Evolutionary conservation across 805 yeast genomes (phyloP), one percentile per base, ranked within the genome.

Genomic region (Tetrapisispora nanseiensis): DNA sequence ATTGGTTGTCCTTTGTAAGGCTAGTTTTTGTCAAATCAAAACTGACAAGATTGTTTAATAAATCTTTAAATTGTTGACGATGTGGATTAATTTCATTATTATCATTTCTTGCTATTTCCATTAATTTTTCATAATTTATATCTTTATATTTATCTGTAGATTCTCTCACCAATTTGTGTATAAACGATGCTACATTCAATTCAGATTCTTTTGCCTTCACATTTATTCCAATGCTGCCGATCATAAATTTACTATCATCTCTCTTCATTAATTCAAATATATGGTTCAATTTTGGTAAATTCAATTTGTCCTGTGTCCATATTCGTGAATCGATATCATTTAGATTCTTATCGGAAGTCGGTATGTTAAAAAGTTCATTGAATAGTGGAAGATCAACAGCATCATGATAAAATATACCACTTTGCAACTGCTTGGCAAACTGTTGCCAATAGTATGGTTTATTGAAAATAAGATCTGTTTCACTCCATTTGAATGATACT

Each of bases 141-240:
- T 52, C 48, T 21, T 46, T 45, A 37, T 56, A 57, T 49, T 49
- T 49, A 28, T 44, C 47, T 16, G 40, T 42, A 6, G 59, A 50
- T 16, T 56, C 61, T 34, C 51, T 51, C 27, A 56, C 37, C 19
- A 56, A 30, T 12, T 58, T 48, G 33, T 52, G 55, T 4, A 57
- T 48, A 20, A 46, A 39, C 10, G 33, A 20, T 9, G 33, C 18
- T 1, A 33, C 35, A 22, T 29, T 23, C 10, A 12, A 12, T 8
- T 33, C 23, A 9, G 22, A 26, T 27, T 40, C 30, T 22, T 20
- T 16, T 10, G 37, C 37, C n/a, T 37, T 34, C 9, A 37, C 23
- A 11, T 43, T 35, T 8, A 45, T 29, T 4, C 43, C 44, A 9
- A 41, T 9, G 12, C 42, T 23, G 9, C 24, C 12, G 7, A 40